Conservation (phyloP, 257 asterid genomes). For the Linaria vulgaris region DNA sequence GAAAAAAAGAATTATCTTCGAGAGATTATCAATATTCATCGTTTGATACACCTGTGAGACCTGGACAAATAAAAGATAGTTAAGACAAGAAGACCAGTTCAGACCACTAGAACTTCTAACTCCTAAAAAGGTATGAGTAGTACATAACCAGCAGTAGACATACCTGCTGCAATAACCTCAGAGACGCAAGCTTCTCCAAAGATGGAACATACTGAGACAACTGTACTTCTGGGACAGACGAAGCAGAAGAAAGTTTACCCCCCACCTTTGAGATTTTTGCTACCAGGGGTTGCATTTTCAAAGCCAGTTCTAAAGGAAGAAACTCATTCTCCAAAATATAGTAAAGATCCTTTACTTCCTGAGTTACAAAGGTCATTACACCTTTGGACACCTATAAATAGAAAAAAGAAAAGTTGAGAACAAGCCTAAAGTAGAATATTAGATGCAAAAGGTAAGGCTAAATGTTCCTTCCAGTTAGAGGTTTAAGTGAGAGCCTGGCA, state of each 20-base stretch:
- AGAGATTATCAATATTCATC: slow-evolving; percentile 64
- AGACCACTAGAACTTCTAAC: neutral
- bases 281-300: slow-evolving; percentile 69
- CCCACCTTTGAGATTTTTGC: slow-evolving; percentile 74
- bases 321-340: slow-evolving; percentile 68
- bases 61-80: slow-evolving; percentile 40
- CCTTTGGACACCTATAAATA: slow-evolving; percentile 89
- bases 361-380: slow-evolving; percentile 80
- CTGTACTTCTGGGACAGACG: slow-evolving; percentile 73
- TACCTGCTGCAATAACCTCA: slow-evolving; percentile 89
- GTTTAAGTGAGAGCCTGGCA: too few relatives aligned
- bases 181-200: slow-evolving; percentile 76
- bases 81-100: slow-evolving; percentile 1
- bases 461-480: too few relatives aligned
- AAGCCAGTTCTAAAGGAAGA: slow-evolving; percentile 66
- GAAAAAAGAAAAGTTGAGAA: neutral
- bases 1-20: slow-evolving; percentile 69
- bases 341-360: slow-evolving; percentile 83
- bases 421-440: neutral
- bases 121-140: neutral
- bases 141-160: neutral
- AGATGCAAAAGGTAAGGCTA: slow-evolving; percentile 1
- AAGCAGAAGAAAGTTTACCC: slow-evolving; percentile 69
- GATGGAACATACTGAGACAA: slow-evolving; percentile 65
- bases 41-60: slow-evolving; percentile 85